phyloP scores from a whole-genome alignment of 106 monocot genomes.

The Vanilla planifolia region DNA sequence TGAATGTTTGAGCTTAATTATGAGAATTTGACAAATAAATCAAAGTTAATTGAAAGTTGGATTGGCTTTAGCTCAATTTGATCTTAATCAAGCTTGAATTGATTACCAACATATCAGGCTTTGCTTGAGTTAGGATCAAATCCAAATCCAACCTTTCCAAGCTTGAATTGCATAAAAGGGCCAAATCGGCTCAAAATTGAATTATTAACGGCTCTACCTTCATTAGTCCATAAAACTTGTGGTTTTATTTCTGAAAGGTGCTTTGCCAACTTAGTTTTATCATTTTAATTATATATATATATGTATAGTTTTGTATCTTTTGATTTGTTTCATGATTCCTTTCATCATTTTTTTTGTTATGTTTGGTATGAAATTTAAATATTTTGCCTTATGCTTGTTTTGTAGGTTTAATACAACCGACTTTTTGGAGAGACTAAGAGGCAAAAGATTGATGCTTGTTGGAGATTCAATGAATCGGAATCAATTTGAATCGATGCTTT shows the following conservation, averaged over 20 bases:
- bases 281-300: no score
- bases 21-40: no score
- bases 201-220: no score
- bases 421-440: conserved; percentile 80
- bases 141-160: no score
- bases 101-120: no score
- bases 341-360: neutral
- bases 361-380: neutral
- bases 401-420: conserved; percentile 82
- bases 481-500: conserved; percentile 91
- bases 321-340: neutral
- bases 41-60: no score
- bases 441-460: conserved; percentile 74
- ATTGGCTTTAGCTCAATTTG: no score
- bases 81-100: no score
- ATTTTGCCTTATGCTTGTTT: conserved; percentile 13
- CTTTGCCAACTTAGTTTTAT: neutral
- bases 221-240: neutral
- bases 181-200: no score
- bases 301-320: neutral
- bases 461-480: conserved; percentile 96
- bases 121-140: no score
- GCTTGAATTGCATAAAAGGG: no score
- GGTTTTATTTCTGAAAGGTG: neutral
- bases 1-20: no score